Conservation (phyloP, 495 filamentous ascomycete species). For the Xylaria longipes region DNA sequence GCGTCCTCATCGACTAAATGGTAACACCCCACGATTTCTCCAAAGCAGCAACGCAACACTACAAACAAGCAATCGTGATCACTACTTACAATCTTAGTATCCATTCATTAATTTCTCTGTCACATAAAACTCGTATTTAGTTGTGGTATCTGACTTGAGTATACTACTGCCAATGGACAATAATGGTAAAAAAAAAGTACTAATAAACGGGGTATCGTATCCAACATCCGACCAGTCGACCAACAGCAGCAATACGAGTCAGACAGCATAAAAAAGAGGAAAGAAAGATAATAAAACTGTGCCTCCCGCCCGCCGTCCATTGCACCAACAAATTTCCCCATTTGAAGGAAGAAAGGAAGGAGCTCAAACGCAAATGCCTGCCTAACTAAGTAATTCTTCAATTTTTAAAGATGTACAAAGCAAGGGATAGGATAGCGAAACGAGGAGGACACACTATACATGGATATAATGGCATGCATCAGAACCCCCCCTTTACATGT, state of each 20-base stretch:
- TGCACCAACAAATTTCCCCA: background rate
- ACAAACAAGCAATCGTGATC: background rate
- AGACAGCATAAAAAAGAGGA: background rate
- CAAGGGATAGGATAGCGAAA: background rate
- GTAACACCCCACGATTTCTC: too few relatives aligned
- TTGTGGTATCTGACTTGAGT: constrained; percentile 7
- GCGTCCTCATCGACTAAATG: background rate
- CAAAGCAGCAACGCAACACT: background rate
- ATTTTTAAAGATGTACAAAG: background rate
- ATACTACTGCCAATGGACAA: background rate
- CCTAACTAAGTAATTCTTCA: background rate
- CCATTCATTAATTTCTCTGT: background rate
- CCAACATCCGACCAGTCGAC: constrained; percentile 16
- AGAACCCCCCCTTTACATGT: background rate
- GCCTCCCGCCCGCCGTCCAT: background rate
- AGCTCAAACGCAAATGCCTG: background rate
- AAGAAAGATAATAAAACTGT: background rate
- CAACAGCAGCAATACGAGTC: constrained; percentile 1
- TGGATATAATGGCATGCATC: constrained; percentile 9
- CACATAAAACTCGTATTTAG: constrained; percentile 1
- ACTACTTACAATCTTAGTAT: background rate
- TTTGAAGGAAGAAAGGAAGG: background rate
- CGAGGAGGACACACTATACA: constrained; percentile 7
- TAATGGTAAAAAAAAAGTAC: constrained; percentile 14
- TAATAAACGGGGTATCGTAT: constrained; percentile 28